Conservation (phyloP, 306 rosid genomes). For the Quercus wislizeni region DNA sequence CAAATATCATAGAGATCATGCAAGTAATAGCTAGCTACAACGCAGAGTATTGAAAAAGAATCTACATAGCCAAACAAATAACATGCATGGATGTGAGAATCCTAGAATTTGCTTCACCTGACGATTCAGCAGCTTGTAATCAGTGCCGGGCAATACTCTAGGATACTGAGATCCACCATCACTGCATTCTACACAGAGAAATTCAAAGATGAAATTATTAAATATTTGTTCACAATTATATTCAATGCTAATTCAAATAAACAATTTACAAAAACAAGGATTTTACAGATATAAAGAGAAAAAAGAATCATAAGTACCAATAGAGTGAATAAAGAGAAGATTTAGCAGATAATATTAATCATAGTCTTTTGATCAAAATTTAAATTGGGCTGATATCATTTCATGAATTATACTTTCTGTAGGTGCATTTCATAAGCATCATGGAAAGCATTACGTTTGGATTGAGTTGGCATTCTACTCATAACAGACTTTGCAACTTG, state of each 20-base stretch:
- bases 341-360: not conserved
- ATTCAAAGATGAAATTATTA: constrained; percentile 11
- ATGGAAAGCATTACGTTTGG: not conserved
- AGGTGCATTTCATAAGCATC: not conserved
- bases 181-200: constrained; percentile 52
- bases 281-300: not conserved
- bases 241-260: not conserved
- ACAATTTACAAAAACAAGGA: not conserved
- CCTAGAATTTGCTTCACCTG: constrained; percentile 47
- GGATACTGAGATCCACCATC: constrained; percentile 72
- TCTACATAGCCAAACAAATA: not conserved
- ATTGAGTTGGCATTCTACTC: not conserved
- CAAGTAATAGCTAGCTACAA: not conserved
- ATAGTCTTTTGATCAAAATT: not conserved
- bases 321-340: not conserved
- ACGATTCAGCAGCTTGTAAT: constrained; percentile 40
- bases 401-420: not conserved
- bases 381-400: not conserved
- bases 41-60: not conserved
- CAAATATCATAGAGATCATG: not conserved
- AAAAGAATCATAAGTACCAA: not conserved
- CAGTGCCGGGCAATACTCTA: constrained; percentile 59
- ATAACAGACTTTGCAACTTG: not conserved
- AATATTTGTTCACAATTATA: not conserved
- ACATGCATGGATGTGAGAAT: constrained; percentile 19